Evolutionary conservation across 192 early-diverging fungal genomes (phyloP), one percentile per base, ranked within the genome.

Genomic region (Coemansia sp.): DNA sequence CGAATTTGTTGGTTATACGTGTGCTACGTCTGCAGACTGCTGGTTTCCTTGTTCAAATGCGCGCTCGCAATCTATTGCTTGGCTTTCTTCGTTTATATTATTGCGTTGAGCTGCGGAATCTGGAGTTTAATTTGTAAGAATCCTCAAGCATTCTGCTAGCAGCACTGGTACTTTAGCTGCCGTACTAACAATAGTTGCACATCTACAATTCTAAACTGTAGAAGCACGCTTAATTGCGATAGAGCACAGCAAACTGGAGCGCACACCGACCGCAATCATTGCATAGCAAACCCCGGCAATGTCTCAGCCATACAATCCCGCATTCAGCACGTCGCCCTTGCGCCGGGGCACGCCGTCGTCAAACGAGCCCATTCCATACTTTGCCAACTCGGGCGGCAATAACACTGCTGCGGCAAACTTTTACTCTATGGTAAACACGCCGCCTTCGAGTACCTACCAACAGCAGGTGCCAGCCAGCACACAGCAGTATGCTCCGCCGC

Each of bases 271-370:
- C 15, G 2, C 40, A 44, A 44, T 5, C 40, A 10, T 44, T 44
- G 40, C 40, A 44, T 44, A 44, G 15, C 15, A 44, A 12, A 12
- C 2, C 40, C 40, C 1, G 40, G 40, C 28, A 20, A 62, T 62
- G 60, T 22, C 60, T n/a, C 49, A 62, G 49, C 47, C 60, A 40
- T 11, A 48, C 2, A 34, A 62, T 36, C 10, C 34, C 3, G 23
- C 22, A 2, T 47, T n/a, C 17, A 28, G 12, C 3, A 23, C 31
- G 21, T 54, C 78, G 55, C 78, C 78, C 17, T 62, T 69, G 60
- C 78, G 78, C 21, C 64, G 78, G 8, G 73, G 73, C 47, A 81
- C 78, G 26, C 78, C 78, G 22, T 66, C 73, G 8, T 60, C 73
- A 36, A 64, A 58, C 28, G 78, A 66, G 12, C 78, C 78, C 4